Percentiles rank a stretch among this genome's conserved stretches.
These are phyloP conservation scores for Hevea brasiliensis DNA, from an alignment of 345 rosid species.

Conservation along the genomic window DNA sequence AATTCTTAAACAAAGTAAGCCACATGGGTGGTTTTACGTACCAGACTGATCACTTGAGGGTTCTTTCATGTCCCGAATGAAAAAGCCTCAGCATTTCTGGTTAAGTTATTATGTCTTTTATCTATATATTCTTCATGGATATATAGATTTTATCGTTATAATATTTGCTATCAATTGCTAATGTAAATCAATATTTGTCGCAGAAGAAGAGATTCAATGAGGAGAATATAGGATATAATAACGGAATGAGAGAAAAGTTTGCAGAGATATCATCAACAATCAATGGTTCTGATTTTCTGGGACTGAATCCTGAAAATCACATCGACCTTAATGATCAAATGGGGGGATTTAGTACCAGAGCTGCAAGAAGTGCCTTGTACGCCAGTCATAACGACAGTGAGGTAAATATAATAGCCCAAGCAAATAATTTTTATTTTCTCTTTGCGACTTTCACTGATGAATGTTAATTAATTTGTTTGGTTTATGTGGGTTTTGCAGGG, in stretches of 20 bases:
- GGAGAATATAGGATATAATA: conserved; percentile 31
- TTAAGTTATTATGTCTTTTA: too few species aligned
- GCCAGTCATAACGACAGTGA: conserved; percentile 19
- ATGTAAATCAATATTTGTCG: conserved; percentile 1
- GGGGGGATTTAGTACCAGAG: conserved; percentile 23
- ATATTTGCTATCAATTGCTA: not conserved
- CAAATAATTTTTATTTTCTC: not conserved
- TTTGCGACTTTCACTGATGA: not conserved
- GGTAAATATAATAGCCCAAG: conserved; percentile 17
- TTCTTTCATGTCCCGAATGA: not conserved
- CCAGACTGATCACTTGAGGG: too few species aligned
- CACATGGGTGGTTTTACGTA: too few species aligned
- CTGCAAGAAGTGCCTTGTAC: conserved; percentile 24
- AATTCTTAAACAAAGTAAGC: too few species aligned
- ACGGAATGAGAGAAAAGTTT: conserved; percentile 25
- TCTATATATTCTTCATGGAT: too few species aligned
- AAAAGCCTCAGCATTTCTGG: not conserved
- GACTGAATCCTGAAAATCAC: conserved; percentile 24
- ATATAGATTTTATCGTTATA: too few species aligned
- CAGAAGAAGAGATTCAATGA: conserved; percentile 55
- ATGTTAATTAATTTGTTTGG: too few species aligned
- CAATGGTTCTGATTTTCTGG: conserved; percentile 23
- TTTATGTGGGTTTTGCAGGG: conserved; percentile 16
- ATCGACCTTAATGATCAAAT: conserved; percentile 15
- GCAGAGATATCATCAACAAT: conserved; percentile 1